A percentile compares a stretch with the other conserved stretches of the same genome.
Conservation (phyloP, 208 protist genomes). For the Spongospora subterranea region DNA sequence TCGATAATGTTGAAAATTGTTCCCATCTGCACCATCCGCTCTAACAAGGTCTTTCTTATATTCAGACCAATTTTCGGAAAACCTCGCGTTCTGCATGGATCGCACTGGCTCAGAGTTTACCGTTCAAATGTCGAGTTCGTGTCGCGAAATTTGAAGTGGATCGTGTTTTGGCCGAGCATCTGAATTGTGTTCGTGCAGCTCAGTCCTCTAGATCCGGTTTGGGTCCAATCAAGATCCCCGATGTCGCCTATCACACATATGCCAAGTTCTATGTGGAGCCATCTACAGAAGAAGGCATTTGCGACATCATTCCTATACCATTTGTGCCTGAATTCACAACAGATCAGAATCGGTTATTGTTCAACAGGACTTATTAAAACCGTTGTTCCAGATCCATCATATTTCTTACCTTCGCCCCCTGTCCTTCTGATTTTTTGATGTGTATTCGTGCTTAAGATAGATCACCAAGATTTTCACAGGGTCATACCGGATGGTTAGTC, state of each 20-base stretch:
- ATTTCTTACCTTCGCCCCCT: not conserved
- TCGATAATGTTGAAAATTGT: not conserved
- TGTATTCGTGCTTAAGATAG: not conserved
- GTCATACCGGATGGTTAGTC: not conserved
- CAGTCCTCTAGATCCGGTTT: not conserved
- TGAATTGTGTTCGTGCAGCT: constrained; percentile 1
- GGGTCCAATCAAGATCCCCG: not conserved
- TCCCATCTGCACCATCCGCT: not conserved
- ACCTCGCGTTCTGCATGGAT: not conserved
- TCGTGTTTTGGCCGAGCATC: constrained; percentile 12
- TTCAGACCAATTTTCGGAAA: constrained; percentile 5
- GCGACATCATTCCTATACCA: not conserved
- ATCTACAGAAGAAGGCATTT: not conserved
- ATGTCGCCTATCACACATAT: constrained; percentile 35
- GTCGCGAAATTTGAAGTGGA: constrained; percentile 1
- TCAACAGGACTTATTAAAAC: not conserved
- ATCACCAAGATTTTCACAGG: not conserved
- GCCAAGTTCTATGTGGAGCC: constrained; percentile 9
- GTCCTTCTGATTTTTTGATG: not conserved
- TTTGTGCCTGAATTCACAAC: constrained; percentile 1
- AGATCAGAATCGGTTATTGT: not conserved
- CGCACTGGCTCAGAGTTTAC: not conserved
- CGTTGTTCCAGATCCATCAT: not conserved
- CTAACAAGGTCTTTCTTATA: not conserved
- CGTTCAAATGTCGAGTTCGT: not conserved